Evolutionary conservation across 1,284 basidiomycete species (phyloP).

Genomic region (Melanopsichium pennsylvanicum): DNA sequence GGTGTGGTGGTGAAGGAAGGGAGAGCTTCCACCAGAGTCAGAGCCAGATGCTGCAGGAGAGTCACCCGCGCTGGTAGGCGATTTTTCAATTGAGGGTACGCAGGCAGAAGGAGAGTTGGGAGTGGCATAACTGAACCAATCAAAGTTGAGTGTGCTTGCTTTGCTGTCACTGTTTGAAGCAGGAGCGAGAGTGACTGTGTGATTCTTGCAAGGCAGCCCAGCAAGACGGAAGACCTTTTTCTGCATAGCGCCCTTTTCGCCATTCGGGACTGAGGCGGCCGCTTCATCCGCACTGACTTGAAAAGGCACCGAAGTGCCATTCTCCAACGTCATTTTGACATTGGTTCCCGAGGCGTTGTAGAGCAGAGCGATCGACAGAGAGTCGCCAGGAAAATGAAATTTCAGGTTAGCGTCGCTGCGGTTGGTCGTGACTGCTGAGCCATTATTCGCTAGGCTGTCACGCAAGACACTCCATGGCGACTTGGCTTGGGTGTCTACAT

Average conservation of each 20-base stretch:
- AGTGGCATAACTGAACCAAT: conserved; percentile 17
- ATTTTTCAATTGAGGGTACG: no score
- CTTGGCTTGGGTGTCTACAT: not conserved
- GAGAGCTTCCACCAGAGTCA: no score
- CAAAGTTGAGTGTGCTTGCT: conserved; percentile 10
- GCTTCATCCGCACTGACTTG: conserved; percentile 9
- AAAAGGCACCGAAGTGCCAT: conserved; percentile 7
- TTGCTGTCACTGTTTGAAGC: not conserved
- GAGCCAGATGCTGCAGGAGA: no score
- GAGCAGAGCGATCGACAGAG: conserved; percentile 14
- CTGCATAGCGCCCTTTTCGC: conserved; percentile 10
- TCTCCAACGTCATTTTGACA: conserved; percentile 9
- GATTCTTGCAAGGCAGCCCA: conserved; percentile 14
- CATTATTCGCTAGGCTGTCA: conserved; percentile 1
- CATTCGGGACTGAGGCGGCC: not conserved
- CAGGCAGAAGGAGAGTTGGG: conserved; percentile 2
- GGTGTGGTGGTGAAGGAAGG: not conserved
- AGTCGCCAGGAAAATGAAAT: conserved; percentile 23
- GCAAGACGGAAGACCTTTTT: conserved; percentile 13
- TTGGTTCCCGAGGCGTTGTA: conserved; percentile 12
- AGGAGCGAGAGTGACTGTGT: conserved; percentile 9
- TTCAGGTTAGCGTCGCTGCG: not conserved
- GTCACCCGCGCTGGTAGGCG: no score
- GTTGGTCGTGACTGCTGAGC: conserved; percentile 12
- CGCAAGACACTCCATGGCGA: conserved; percentile 6